These are phyloP conservation scores for Aspergillus piperis DNA, from an alignment of 2,329 filamentous ascomycete species.

Conservation along the genomic window DNA sequence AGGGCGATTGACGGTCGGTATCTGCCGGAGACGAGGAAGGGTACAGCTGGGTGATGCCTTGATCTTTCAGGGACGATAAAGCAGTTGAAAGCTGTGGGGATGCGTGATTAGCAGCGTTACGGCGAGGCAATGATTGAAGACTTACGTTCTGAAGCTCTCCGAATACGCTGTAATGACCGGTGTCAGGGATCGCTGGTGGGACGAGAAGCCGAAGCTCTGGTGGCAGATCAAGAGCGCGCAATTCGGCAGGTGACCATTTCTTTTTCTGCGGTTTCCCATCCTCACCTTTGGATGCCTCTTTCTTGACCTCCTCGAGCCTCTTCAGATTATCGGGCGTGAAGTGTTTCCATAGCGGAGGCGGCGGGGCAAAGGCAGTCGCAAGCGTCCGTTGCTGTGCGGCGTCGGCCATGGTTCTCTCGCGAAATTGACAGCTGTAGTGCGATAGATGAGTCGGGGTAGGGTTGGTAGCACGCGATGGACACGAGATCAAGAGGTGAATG, in stretches of 20 bases:
- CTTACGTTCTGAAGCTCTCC: conserved; percentile 64
- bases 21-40: conserved; percentile 54
- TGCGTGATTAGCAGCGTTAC: background rate
- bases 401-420: conserved; percentile 59
- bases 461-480: background rate
- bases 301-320: conserved; percentile 56
- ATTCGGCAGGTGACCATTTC: conserved; percentile 36
- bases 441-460: background rate
- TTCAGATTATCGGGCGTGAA: conserved; percentile 77
- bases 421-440: background rate
- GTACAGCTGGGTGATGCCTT: conserved; percentile 71
- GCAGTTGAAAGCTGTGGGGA: conserved; percentile 54
- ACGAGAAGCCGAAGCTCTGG: conserved; percentile 74
- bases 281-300: conserved; percentile 34
- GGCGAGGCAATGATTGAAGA: background rate
- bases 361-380: conserved; percentile 75
- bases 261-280: conserved; percentile 34
- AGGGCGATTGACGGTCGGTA: conserved; percentile 54
- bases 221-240: conserved; percentile 56
- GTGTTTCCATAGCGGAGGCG: conserved; percentile 85
- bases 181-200: conserved; percentile 72
- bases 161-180: conserved; percentile 74
- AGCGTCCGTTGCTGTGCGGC: conserved; percentile 48
- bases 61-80: conserved; percentile 67
- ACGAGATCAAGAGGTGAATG: background rate